phyloP scores from a whole-genome alignment of 805 yeast genomes.

The Trichomonascus vanleenenianus region DNA sequence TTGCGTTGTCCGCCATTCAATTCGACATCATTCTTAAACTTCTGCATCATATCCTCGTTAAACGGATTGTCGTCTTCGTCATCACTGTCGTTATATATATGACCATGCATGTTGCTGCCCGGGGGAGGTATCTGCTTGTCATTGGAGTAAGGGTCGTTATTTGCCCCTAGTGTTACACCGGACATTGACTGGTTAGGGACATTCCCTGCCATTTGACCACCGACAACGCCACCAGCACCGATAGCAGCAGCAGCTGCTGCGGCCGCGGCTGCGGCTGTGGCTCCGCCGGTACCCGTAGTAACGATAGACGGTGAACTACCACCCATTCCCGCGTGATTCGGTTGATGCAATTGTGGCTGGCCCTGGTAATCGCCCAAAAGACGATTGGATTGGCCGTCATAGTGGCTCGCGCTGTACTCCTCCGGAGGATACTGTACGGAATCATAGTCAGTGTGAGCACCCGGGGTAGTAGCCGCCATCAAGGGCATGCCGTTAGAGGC shows the following conservation, averaged over 20 bases:
- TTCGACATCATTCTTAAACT: conserved; percentile 27
- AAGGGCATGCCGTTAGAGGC: not conserved
- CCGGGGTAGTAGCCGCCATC: conserved; percentile 1
- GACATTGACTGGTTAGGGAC: not conserved
- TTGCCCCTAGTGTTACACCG: no score
- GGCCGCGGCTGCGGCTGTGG: not conserved
- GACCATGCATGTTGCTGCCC: not conserved
- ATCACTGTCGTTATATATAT: conserved; percentile 4
- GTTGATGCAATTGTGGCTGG: no score
- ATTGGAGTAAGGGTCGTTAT: no score
- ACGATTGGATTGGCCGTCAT: no score
- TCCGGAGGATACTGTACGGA: no score
- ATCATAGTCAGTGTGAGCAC: not conserved
- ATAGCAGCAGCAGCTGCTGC: not conserved
- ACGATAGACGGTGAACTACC: no score
- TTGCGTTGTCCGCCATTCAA: conserved; percentile 23
- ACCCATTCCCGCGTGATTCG: no score
- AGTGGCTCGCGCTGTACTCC: no score
- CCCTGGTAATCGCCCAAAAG: no score
- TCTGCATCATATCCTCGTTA: conserved; percentile 30
- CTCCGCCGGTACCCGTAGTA: no score
- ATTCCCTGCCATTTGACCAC: not conserved
- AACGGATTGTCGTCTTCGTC: conserved; percentile 28
- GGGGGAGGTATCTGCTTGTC: not conserved
- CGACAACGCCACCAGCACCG: not conserved